phyloP scores from a whole-genome alignment of 129 eudicot species.

The Saposhnikovia divaricata region DNA sequence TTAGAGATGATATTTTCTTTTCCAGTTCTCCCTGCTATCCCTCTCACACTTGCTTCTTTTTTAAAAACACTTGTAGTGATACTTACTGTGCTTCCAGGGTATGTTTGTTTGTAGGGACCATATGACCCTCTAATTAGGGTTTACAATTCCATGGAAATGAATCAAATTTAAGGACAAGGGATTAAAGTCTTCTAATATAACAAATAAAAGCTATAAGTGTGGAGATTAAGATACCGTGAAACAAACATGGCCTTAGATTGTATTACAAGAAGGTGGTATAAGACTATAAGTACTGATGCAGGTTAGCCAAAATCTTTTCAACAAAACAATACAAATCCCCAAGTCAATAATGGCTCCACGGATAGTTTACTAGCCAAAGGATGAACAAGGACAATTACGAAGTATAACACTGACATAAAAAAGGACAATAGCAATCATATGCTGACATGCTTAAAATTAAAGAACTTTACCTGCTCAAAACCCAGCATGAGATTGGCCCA shows the following conservation, averaged over 20 bases:
- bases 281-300: not conserved
- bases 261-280: not conserved
- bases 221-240: too few species aligned
- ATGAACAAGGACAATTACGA: not conserved
- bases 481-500: constrained; percentile 95
- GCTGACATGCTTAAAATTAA: not conserved
- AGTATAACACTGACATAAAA: not conserved
- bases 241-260: not conserved
- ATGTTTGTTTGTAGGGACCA: too few species aligned
- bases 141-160: too few species aligned
- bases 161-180: too few species aligned
- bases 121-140: too few species aligned
- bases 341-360: not conserved
- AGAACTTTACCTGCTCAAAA: constrained; percentile 76
- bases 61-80: too few species aligned
- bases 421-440: not conserved
- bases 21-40: not conserved
- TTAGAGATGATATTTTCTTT: not conserved
- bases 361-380: not conserved
- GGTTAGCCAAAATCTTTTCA: not conserved
- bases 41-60: too few species aligned
- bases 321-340: not conserved
- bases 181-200: too few species aligned
- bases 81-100: too few species aligned
- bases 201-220: too few species aligned